Evolutionary conservation across 163 green algal genomes (phyloP).

Genomic region (Volvox carteri): DNA sequence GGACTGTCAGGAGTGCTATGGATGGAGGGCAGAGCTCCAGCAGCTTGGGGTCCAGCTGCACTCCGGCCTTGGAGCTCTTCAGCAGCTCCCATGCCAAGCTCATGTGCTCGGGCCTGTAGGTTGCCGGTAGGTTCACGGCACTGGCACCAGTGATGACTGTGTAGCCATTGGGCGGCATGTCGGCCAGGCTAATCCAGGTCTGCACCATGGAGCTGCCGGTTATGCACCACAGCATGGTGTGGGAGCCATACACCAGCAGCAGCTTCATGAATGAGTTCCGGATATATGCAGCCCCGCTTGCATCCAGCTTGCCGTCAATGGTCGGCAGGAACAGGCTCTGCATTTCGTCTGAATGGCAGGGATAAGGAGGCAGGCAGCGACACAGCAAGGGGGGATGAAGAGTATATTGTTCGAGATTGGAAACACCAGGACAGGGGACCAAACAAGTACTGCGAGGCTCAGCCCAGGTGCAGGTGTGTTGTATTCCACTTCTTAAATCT

Average conservation of each 20-base stretch:
- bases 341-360: slow-evolving; percentile 25
- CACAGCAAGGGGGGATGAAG: background rate
- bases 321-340: no score
- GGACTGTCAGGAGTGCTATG: background rate
- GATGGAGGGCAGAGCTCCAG: slow-evolving; percentile 21
- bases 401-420: background rate
- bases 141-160: background rate
- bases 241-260: slow-evolving; percentile 22
- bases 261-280: slow-evolving; percentile 27
- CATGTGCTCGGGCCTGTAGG: slow-evolving; percentile 24
- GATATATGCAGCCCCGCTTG: background rate
- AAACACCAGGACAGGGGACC: background rate
- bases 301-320: slow-evolving; percentile 19
- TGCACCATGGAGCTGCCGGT: slow-evolving; percentile 17
- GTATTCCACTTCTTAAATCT: no score
- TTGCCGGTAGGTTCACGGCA: background rate
- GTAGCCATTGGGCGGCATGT: slow-evolving; percentile 18
- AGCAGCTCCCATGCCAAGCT: background rate
- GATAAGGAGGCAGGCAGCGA: background rate
- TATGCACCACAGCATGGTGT: background rate
- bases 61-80: background rate
- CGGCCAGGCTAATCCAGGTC: slow-evolving; percentile 4
- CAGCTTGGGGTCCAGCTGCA: slow-evolving; percentile 17
- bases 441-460: background rate
- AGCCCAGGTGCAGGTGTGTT: no score